These are phyloP conservation scores for Suillus brevipes DNA, from an alignment of 768 basidiomycete species.

Conservation along the genomic window DNA sequence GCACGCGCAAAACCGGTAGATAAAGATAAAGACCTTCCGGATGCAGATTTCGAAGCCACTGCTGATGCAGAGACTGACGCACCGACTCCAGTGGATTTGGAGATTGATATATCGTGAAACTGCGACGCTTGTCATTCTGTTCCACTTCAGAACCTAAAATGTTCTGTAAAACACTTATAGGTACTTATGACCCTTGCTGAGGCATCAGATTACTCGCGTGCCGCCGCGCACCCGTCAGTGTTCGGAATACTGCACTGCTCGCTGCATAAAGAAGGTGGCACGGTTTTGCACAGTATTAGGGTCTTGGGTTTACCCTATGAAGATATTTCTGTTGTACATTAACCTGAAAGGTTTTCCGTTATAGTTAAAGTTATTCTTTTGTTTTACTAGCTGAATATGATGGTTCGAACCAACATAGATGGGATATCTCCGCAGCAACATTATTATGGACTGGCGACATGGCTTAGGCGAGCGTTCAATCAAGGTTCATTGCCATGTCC, in stretches of 20 bases:
- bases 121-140: slow-evolving; percentile 49
- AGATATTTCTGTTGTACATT: background rate
- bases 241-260: background rate
- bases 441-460: background rate
- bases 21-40: slow-evolving; percentile 32
- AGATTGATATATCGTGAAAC: slow-evolving; percentile 45
- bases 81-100: slow-evolving; percentile 38
- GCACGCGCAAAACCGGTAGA: slow-evolving; percentile 23
- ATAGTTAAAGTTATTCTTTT: background rate
- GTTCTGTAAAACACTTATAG: background rate
- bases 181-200: background rate
- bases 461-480: background rate
- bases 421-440: background rate
- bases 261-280: background rate
- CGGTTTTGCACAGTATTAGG: background rate
- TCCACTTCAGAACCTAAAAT: background rate
- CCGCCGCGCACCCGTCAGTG: background rate
- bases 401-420: background rate
- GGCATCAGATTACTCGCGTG: background rate
- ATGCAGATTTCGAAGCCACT: slow-evolving; percentile 30
- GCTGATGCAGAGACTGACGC: slow-evolving; percentile 35
- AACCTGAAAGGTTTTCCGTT: background rate
- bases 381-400: background rate
- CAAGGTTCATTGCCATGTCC: slow-evolving; percentile 60
- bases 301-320: background rate